A percentile compares a stretch with the other conserved stretches of the same genome.
phyloP scores from a whole-genome alignment of 345 rosid species.

The Syzygium oleosum region DNA sequence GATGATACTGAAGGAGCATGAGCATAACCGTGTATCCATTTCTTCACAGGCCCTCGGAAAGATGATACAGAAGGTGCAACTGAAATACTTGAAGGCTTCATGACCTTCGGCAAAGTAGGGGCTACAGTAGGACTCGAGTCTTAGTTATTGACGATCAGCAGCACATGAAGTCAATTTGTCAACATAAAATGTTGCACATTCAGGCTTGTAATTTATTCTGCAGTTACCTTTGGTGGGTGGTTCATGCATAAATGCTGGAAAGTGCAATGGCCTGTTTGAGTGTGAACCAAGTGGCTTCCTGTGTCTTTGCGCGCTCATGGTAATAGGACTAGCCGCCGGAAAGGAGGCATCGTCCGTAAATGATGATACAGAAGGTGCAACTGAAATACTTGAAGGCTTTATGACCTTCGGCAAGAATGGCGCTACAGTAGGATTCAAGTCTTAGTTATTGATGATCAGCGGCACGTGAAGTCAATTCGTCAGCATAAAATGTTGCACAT shows the following conservation, averaged over 20 bases:
- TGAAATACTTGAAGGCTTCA: conserved; percentile 40
- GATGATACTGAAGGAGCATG: conserved; percentile 18
- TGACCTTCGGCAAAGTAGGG: conserved; percentile 9
- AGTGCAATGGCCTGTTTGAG: conserved; percentile 5
- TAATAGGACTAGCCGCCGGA: conserved; percentile 11
- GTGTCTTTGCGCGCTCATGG: conserved; percentile 12
- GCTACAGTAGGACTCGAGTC: conserved; percentile 19
- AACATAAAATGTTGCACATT: neutral
- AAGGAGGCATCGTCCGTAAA: conserved; percentile 17
- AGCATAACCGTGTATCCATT: conserved; percentile 17
- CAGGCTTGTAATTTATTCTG: neutral
- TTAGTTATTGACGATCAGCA: neutral
- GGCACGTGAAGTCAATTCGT: neutral
- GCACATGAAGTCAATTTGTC: neutral
- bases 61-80: conserved; percentile 34
- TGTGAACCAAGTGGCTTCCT: conserved; percentile 14
- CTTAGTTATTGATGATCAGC: neutral
- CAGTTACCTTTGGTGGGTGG: conserved; percentile 4
- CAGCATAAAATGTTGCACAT: neutral
- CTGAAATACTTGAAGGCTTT: conserved; percentile 40
- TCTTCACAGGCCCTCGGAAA: conserved; percentile 9
- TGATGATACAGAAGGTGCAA: conserved; percentile 34
- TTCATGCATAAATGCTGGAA: conserved; percentile 8
- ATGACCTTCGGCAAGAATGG: conserved; percentile 9
- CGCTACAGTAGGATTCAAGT: conserved; percentile 19